Evolutionary conservation across 768 basidiomycete genomes (phyloP), one percentile per base, ranked within the genome.

Genomic region (Pleurotus platypus): DNA sequence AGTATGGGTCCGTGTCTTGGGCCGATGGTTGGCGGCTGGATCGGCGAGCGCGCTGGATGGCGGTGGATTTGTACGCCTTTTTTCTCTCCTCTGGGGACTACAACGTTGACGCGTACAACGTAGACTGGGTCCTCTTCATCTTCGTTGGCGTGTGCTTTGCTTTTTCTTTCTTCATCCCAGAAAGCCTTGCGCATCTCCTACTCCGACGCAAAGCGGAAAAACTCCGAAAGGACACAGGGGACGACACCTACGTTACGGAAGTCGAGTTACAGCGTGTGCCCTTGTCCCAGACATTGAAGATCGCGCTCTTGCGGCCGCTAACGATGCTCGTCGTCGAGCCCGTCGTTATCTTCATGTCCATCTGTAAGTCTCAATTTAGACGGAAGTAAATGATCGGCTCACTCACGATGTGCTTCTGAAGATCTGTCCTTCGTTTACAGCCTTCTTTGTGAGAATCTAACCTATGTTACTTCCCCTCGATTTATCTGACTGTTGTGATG

Each of bases 1-100:
- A 73, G 74, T 62, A 68, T 78, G 11, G 80, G 78, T 8, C 79
- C 79, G 0, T 76, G 75, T 27, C 20, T 79, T 27, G 81, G 81
- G 1, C 82, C 82, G 0, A 70, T 84, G 62, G 62, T 81, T 27
- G 80, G 79, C 37, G 76, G 78, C 2, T 77, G 72, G 65, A 80
- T 79, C 54, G 74, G 76, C 4, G 67, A 76, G 61, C 60, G 64
- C n/a, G 70, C 70, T n/a, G 78, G 78, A 0, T 78, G 76, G 76
- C 62, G 75, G 46, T 78, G 74, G 74, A 71, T 80, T 24, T 82
- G 75, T 72, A 58, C 42, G 67, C 63, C 15, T 47, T 13, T 46
- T 38, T n/a, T 38, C 27, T 35, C 55, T 22, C 43, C 38, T 30
- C 6, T 30, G 27, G 6, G 27, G 27, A 30, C 27, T 30, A 7